These are phyloP conservation scores for Eucalyptus pauciflora DNA, from an alignment of 345 rosid species.

Conservation along the genomic window DNA sequence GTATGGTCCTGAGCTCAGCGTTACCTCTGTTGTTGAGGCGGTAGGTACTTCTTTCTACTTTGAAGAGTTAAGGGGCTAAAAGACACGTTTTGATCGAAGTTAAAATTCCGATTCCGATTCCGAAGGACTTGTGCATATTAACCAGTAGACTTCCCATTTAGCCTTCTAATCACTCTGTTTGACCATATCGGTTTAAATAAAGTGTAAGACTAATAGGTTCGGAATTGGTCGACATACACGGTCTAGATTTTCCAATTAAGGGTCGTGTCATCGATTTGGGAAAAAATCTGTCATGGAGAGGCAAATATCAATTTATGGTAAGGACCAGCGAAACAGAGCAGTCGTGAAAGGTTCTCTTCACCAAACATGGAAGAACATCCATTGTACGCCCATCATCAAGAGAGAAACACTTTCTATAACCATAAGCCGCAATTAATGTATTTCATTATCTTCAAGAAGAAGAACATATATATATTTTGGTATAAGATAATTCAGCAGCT, in stretches of 20 bases:
- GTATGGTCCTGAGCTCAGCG: background rate
- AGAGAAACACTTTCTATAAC: background rate
- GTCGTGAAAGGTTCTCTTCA: background rate
- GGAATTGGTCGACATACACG: background rate
- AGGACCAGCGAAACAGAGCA: background rate
- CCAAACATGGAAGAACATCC: background rate
- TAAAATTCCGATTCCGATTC: background rate
- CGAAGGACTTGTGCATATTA: background rate
- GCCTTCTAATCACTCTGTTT: background rate
- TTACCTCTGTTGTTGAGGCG: background rate
- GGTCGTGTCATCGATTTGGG: background rate
- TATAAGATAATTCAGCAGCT: background rate
- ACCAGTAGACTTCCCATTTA: background rate
- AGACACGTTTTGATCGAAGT: background rate
- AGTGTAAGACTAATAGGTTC: background rate
- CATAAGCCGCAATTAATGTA: background rate
- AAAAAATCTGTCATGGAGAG: background rate
- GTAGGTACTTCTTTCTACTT: background rate
- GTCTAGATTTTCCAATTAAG: background rate
- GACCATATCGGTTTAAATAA: background rate
- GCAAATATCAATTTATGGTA: background rate
- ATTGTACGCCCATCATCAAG: background rate
- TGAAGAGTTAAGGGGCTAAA: background rate
- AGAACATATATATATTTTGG: background rate
- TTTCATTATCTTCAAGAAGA: background rate